Evolutionary conservation across 306 rosid species (phyloP).

Genomic region (Pterocarpus santalinus): DNA sequence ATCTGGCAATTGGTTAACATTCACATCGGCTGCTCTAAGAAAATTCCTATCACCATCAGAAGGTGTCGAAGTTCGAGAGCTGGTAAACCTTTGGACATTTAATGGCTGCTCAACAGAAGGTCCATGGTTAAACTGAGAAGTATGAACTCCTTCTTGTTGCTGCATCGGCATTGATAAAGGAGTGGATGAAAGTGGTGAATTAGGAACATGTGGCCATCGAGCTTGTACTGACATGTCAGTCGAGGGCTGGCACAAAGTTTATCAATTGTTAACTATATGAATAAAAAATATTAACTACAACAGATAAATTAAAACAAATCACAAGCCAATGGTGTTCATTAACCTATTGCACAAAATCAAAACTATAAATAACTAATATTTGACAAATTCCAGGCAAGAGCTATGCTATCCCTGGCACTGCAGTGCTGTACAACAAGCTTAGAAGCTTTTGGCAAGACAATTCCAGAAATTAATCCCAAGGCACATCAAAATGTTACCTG

Average conservation of each 20-base stretch:
- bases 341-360: background rate
- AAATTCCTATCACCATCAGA: conserved; percentile 68
- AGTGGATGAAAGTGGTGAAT: conserved; percentile 67
- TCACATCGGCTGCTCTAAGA: conserved; percentile 63
- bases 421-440: conserved; percentile 14
- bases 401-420: conserved; percentile 6
- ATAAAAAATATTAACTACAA: background rate
- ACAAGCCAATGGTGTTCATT: background rate
- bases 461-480: conserved; percentile 23
- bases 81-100: conserved; percentile 62
- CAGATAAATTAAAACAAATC: conserved; percentile 17
- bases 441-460: background rate
- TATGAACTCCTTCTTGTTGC: conserved; percentile 67
- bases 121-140: conserved; percentile 69
- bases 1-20: conserved; percentile 75
- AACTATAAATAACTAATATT: conserved; percentile 7
- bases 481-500: conserved; percentile 69
- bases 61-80: conserved; percentile 61
- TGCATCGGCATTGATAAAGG: conserved; percentile 78
- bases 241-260: conserved; percentile 70
- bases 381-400: conserved; percentile 24
- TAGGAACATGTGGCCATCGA: conserved; percentile 83
- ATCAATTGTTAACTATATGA: conserved; percentile 30
- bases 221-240: conserved; percentile 84
- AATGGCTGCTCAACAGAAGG: conserved; percentile 69